Percentiles rank a stretch among this genome's conserved stretches.
phyloP scores from a whole-genome alignment of 352 stramenopile species.

The Pythium oligandrum region DNA sequence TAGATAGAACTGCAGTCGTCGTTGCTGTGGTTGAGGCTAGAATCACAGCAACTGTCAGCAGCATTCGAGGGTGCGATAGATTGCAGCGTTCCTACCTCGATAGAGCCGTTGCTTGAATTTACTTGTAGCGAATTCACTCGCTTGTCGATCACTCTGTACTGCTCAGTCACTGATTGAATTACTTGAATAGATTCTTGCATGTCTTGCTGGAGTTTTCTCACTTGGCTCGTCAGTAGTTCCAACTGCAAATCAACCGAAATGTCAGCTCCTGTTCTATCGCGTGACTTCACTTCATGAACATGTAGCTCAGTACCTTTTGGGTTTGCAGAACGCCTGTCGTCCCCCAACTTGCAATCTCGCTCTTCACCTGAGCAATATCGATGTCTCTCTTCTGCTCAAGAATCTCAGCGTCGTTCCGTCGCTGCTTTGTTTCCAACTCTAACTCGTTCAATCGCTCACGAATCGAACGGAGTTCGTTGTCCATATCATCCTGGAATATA shows the following conservation, averaged over 20 bases:
- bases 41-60: neutral
- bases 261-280: too few relatives aligned
- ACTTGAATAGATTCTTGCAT: constrained; percentile 41
- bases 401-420: constrained; percentile 73
- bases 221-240: constrained; percentile 47
- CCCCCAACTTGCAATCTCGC: constrained; percentile 61
- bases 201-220: constrained; percentile 62
- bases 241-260: neutral
- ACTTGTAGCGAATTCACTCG: constrained; percentile 51
- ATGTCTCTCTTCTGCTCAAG: constrained; percentile 67
- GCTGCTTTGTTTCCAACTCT: constrained; percentile 57
- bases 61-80: too few relatives aligned
- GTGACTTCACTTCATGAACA: too few relatives aligned
- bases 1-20: constrained; percentile 4
- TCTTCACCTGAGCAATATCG: constrained; percentile 75
- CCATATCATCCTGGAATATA: constrained; percentile 40
- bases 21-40: neutral
- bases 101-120: too few relatives aligned
- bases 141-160: constrained; percentile 58
- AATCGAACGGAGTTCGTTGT: constrained; percentile 68
- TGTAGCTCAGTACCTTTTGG: constrained; percentile 30
- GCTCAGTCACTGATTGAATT: constrained; percentile 41
- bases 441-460: constrained; percentile 72
- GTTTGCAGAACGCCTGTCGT: constrained; percentile 63
- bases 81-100: too few relatives aligned